Conservation (phyloP, 768 basidiomycete genomes). For the Terana coerulea region DNA sequence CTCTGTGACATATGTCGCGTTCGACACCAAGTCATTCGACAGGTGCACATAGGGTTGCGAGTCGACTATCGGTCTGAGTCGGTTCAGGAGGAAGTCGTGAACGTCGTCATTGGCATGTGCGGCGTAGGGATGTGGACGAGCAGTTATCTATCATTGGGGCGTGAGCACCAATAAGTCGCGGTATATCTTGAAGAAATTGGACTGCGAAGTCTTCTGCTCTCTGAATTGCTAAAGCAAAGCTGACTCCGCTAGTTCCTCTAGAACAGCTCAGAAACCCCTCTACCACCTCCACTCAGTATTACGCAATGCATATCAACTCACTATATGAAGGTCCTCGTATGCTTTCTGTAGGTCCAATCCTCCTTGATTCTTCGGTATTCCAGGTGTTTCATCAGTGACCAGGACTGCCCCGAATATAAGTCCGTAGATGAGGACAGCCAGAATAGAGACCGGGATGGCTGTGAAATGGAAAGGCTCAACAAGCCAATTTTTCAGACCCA, state of each 20-base stretch:
- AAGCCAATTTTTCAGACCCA: constrained; percentile 8
- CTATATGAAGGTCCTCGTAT: constrained; percentile 54
- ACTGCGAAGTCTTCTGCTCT: neutral
- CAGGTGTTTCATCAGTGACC: constrained; percentile 44
- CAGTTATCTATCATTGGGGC: constrained; percentile 46
- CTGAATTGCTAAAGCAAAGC: neutral
- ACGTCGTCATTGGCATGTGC: constrained; percentile 74
- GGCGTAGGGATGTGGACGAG: constrained; percentile 72
- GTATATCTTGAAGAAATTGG: neutral
- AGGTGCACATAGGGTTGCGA: constrained; percentile 45
- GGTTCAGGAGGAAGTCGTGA: constrained; percentile 52
- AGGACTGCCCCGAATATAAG: constrained; percentile 44
- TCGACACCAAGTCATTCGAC: constrained; percentile 46
- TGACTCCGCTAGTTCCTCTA: neutral
- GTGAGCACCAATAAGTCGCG: neutral
- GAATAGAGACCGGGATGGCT: constrained; percentile 40
- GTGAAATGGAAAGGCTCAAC: constrained; percentile 30
- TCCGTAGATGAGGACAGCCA: constrained; percentile 45
- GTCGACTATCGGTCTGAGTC: constrained; percentile 45
- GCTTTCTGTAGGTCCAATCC: constrained; percentile 50
- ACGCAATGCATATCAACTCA: constrained; percentile 23
- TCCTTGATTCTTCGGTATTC: constrained; percentile 36
- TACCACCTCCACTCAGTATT: too few relatives aligned
- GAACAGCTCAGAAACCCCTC: neutral
- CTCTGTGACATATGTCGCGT: constrained; percentile 37